Evolutionary conservation across 2,329 filamentous ascomycete genomes (phyloP).

Genomic region (Penicillium freii): DNA sequence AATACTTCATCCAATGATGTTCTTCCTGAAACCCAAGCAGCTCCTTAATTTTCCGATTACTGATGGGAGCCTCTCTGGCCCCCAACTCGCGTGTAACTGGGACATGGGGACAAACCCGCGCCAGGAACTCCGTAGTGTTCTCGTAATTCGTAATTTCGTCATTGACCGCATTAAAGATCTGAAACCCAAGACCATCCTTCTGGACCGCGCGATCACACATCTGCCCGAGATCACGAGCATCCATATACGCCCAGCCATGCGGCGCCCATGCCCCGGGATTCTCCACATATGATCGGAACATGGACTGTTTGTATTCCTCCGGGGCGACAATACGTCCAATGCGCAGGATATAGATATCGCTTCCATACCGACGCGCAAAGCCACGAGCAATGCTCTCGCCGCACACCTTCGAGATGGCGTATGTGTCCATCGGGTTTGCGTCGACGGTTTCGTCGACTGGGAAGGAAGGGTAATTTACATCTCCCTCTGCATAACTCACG

Average conservation of each 20-base stretch:
- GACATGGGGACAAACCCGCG: conserved; percentile 50
- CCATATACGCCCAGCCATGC: conserved; percentile 64
- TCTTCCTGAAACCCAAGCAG: conserved; percentile 60
- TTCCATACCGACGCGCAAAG: conserved; percentile 55
- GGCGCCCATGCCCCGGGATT: conserved; percentile 53
- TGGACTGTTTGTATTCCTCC: conserved; percentile 55
- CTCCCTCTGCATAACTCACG: conserved; percentile 60
- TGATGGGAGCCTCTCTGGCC: conserved; percentile 59
- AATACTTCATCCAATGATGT: conserved; percentile 39
- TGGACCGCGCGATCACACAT: conserved; percentile 57
- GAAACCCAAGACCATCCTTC: conserved; percentile 58
- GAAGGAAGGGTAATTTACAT: conserved; percentile 56
- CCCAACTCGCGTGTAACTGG: conserved; percentile 57
- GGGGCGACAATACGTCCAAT: conserved; percentile 63
- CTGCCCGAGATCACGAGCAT: conserved; percentile 60
- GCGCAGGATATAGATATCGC: conserved; percentile 60
- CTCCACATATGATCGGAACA: conserved; percentile 52
- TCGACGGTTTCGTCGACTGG: conserved; percentile 61
- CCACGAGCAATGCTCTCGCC: conserved; percentile 57
- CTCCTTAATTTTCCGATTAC: conserved; percentile 59
- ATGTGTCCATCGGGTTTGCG: conserved; percentile 60
- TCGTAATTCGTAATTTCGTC: conserved; percentile 57
- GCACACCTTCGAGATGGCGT: conserved; percentile 60
- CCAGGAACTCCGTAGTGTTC: conserved; percentile 53
- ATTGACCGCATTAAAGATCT: conserved; percentile 65